A percentile compares a stretch with the other conserved stretches of the same genome.
These are phyloP conservation scores for Penicillium sp. DNA, from an alignment of 2,329 filamentous ascomycete genomes.

Conservation along the genomic window DNA sequence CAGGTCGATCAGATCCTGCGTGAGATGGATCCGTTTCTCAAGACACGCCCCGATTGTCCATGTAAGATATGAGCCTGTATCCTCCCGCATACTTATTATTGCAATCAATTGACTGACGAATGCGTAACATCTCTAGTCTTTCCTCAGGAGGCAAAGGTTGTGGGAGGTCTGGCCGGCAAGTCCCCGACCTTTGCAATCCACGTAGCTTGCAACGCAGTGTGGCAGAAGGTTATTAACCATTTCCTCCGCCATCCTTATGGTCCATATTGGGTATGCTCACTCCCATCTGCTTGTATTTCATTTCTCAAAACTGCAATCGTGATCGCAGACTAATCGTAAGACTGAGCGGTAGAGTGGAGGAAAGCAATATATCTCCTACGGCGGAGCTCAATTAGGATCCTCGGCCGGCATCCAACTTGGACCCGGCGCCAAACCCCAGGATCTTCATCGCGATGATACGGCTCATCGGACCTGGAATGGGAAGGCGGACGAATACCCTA, in stretches of 20 bases:
- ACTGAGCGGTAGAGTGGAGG: background rate
- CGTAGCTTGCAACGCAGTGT: background rate
- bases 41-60: background rate
- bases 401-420: background rate
- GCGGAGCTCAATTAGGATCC: background rate
- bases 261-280: background rate
- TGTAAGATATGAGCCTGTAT: background rate
- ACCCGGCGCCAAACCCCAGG: background rate
- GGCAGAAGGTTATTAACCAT: background rate
- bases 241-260: background rate
- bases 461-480: background rate
- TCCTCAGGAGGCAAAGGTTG: background rate
- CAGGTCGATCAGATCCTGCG: background rate
- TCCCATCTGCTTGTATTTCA: background rate
- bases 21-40: background rate
- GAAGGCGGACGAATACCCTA: background rate
- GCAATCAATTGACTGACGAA: background rate
- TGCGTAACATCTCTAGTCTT: background rate
- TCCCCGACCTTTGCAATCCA: background rate
- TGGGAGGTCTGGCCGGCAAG: background rate
- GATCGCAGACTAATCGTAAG: background rate
- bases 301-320: background rate
- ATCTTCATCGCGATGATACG: background rate
- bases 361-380: background rate
- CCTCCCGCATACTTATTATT: background rate